Base-by-base conservation (phyloP, 2,329 filamentous ascomycete genomes). In the Epichloe festucae region DNA sequence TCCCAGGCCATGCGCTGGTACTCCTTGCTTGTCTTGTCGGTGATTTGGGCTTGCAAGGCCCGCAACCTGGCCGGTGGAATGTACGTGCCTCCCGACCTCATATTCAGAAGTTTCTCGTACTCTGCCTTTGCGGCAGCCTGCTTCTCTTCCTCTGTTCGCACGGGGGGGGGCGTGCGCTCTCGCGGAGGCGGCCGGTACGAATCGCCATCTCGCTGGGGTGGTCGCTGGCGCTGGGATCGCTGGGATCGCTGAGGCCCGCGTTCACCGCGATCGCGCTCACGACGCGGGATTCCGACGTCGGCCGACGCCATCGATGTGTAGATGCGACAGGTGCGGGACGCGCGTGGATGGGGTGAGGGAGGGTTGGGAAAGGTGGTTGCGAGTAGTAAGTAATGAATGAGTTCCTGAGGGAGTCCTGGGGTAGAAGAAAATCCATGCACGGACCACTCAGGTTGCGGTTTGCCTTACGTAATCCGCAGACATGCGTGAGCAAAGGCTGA, bases 1-100 rank as follows among this genome's bases (percentile, higher is more conserved):
- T 98, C 93, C 93, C 93, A 98, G 8, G 90, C 89, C 88, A 98
- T 95, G 61, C 93, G 87, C 77, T 97, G 93, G 65, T 95, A 97
- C 71, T 97, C 93, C 69, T 95, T 94, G 69, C 85, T 94, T 51
- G 79, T 84, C 75, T 95, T 95, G 72, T 98, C 93, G 55, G 89
- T 96, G 67, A 98, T 95, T 70, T 95, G 89, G 50, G 90, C 88
- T 72, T 98, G 93, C 55, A 98, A 79, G 40, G 91, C 91, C 60
- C 89, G 82, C 63, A 98, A 75, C 59, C 89, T 80, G 49, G 91
- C 91, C 0, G 93, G 93, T 19, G 93, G 93, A 55, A 98, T 95
- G 66, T 98, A 98, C 23, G 89, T 95, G 59, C 93, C 93, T 57
- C 93, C 93, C 46, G 89, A 95, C 58, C 93, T 86, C 81, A 95